These are phyloP conservation scores for Phaeosphaeriaceae sp. DNA, from an alignment of 2,329 filamentous ascomycete genomes.

Conservation along the genomic window DNA sequence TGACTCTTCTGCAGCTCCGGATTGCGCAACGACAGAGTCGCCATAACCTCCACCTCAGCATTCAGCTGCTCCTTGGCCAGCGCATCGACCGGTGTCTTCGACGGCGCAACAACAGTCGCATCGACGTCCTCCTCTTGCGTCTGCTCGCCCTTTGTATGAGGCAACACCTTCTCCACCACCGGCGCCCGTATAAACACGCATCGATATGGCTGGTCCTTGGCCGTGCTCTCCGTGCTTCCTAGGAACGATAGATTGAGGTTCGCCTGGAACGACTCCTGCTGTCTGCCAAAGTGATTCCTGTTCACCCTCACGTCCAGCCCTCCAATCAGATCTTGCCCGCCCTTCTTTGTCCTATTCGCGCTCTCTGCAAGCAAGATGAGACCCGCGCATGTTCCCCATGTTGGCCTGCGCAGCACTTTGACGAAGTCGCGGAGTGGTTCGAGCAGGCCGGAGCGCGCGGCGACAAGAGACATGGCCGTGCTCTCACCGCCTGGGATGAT, in stretches of 20 bases:
- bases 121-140: slow-evolving; percentile 55
- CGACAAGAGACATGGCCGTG: slow-evolving; percentile 90
- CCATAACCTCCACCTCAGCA: slow-evolving; percentile 65
- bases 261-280: slow-evolving; percentile 89
- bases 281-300: slow-evolving; percentile 92
- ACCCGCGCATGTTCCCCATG: slow-evolving; percentile 96
- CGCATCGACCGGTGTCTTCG: slow-evolving; percentile 55
- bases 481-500: slow-evolving; percentile 95
- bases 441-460: slow-evolving; percentile 78
- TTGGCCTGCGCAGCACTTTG: slow-evolving; percentile 81
- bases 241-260: slow-evolving; percentile 77
- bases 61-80: slow-evolving; percentile 54
- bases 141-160: slow-evolving; percentile 58
- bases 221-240: slow-evolving; percentile 29
- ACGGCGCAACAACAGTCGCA: slow-evolving; percentile 65
- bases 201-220: slow-evolving; percentile 65
- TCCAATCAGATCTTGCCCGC: slow-evolving; percentile 91
- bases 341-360: slow-evolving; percentile 86
- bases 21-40: slow-evolving; percentile 61
- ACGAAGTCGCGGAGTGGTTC: slow-evolving; percentile 89
- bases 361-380: slow-evolving; percentile 89
- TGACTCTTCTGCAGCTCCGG: slow-evolving; percentile 57
- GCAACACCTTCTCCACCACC: slow-evolving; percentile 83
- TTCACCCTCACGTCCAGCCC: slow-evolving; percentile 90
- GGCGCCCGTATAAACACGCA: slow-evolving; percentile 95